Percentiles rank a stretch among this genome's conserved stretches.
These are phyloP conservation scores for Mycena capillaripes DNA, from an alignment of 768 basidiomycete genomes.

Conservation along the genomic window DNA sequence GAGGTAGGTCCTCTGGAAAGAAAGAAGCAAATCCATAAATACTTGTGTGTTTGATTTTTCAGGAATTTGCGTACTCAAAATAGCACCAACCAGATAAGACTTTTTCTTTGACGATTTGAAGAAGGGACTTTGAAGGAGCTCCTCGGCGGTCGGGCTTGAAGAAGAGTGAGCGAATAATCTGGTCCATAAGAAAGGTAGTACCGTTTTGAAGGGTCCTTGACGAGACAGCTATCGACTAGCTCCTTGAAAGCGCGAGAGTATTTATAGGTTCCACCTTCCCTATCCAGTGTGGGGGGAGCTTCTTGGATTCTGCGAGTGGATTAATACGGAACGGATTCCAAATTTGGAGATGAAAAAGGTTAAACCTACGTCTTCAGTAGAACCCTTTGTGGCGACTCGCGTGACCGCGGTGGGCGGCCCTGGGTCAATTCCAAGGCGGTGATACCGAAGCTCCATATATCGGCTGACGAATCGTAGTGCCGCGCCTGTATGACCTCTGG, in stretches of 20 bases:
- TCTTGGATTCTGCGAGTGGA: conserved; percentile 71
- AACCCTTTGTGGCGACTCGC: conserved; percentile 80
- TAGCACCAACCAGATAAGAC: conserved; percentile 80
- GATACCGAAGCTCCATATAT: conserved; percentile 98
- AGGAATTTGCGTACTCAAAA: conserved; percentile 66
- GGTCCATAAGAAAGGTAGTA: conserved; percentile 39
- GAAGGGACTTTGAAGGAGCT: conserved; percentile 84
- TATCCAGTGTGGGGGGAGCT: conserved; percentile 82
- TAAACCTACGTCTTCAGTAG: conserved; percentile 79
- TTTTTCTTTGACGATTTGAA: conserved; percentile 87
- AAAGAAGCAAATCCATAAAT: conserved; percentile 6
- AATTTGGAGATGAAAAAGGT: neutral
- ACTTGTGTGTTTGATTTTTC: neutral
- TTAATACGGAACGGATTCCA: conserved; percentile 10
- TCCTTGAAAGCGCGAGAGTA: conserved; percentile 90
- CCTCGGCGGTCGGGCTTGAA: conserved; percentile 79
- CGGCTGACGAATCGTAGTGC: conserved; percentile 88
- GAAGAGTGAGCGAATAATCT: neutral
- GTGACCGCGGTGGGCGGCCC: conserved; percentile 88
- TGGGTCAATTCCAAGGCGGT: conserved; percentile 93
- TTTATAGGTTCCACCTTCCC: conserved; percentile 76
- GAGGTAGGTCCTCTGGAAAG: conserved; percentile 73
- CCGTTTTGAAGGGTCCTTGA: conserved; percentile 88
- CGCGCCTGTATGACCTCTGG: conserved; percentile 91
- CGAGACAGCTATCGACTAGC: conserved; percentile 84